Percentiles rank a stretch among this genome's conserved stretches.
These are phyloP conservation scores for Crucibulum laeve DNA, from an alignment of 768 basidiomycete species.

Conservation along the genomic window DNA sequence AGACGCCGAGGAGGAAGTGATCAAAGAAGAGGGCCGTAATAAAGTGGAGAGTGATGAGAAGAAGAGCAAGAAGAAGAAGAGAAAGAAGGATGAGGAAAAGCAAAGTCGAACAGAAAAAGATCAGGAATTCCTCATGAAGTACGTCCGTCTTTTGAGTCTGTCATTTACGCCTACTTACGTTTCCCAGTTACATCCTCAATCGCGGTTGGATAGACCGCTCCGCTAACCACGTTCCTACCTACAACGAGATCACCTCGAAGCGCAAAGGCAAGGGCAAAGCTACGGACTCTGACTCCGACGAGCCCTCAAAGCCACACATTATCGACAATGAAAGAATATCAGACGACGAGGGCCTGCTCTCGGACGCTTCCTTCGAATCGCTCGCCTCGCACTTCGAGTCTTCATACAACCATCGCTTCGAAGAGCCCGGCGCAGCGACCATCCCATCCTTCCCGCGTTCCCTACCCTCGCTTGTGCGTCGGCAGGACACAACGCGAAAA, in stretches of 20 bases:
- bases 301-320: slow-evolving; percentile 19
- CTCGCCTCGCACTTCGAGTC: slow-evolving; percentile 89
- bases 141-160: slow-evolving; percentile 20
- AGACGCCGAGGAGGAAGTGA: slow-evolving; percentile 11
- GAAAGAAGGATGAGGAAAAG: slow-evolving; percentile 14
- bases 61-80: slow-evolving; percentile 24
- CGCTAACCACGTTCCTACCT: slow-evolving; percentile 73
- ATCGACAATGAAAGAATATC: slow-evolving; percentile 50
- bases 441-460: slow-evolving; percentile 70
- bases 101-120: slow-evolving; percentile 56
- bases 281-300: slow-evolving; percentile 13
- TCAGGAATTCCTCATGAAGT: slow-evolving; percentile 91
- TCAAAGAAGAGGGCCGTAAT: slow-evolving; percentile 39
- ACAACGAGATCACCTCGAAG: slow-evolving; percentile 67
- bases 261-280: slow-evolving; percentile 26
- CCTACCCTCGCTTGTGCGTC: slow-evolving; percentile 57
- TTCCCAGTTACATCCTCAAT: slow-evolving; percentile 84
- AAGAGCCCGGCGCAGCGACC: slow-evolving; percentile 73
- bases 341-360: slow-evolving; percentile 40
- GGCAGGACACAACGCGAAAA: slow-evolving; percentile 76
- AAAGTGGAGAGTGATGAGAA: slow-evolving; percentile 34
- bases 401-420: slow-evolving; percentile 98
- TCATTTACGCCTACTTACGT: neutral
- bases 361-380: slow-evolving; percentile 67
- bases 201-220: slow-evolving; percentile 95